phyloP scores from a whole-genome alignment of 805 yeast species.

The Metschnikowia bowlesiae region DNA sequence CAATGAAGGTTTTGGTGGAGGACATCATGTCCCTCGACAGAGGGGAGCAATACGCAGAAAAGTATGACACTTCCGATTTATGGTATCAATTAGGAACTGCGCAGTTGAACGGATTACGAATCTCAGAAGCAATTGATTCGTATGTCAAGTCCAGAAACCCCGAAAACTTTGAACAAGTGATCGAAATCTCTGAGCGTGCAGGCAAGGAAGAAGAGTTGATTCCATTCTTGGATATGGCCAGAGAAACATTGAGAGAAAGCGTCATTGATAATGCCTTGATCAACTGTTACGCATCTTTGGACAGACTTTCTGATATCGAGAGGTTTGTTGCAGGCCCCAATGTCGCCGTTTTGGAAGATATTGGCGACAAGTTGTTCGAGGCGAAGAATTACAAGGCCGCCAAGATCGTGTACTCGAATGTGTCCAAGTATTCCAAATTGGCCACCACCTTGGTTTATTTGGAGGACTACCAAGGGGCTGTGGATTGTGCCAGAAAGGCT shows the following conservation, averaged over 20 bases:
- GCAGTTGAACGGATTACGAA: conserved; percentile 87
- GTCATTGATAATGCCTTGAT: conserved; percentile 88
- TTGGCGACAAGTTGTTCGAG: conserved; percentile 87
- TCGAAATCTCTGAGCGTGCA: conserved; percentile 90
- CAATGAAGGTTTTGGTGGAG: conserved; percentile 87
- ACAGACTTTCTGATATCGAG: conserved; percentile 74
- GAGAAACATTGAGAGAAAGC: conserved; percentile 87
- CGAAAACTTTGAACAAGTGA: conserved; percentile 81
- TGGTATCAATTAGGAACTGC: conserved; percentile 97
- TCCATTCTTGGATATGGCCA: conserved; percentile 84
- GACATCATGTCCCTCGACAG: conserved; percentile 92
- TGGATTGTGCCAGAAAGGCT: conserved; percentile 98
- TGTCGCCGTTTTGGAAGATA: conserved; percentile 85
- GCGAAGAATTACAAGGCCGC: conserved; percentile 88
- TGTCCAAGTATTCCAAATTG: conserved; percentile 91
- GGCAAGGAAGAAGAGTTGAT: conserved; percentile 94
- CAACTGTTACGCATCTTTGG: conserved; percentile 78
- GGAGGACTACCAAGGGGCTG: conserved; percentile 92
- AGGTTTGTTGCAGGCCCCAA: conserved; percentile 79
- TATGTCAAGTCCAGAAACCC: conserved; percentile 92
- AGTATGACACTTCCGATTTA: conserved; percentile 75
- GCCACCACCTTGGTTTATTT: conserved; percentile 95
- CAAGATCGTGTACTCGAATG: conserved; percentile 74
- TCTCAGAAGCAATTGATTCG: conserved; percentile 87
- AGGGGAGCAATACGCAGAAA: conserved; percentile 90